Evolutionary conservation across 352 stramenopile genomes (phyloP).

Genomic region (Halophytophthora polymorphica): DNA sequence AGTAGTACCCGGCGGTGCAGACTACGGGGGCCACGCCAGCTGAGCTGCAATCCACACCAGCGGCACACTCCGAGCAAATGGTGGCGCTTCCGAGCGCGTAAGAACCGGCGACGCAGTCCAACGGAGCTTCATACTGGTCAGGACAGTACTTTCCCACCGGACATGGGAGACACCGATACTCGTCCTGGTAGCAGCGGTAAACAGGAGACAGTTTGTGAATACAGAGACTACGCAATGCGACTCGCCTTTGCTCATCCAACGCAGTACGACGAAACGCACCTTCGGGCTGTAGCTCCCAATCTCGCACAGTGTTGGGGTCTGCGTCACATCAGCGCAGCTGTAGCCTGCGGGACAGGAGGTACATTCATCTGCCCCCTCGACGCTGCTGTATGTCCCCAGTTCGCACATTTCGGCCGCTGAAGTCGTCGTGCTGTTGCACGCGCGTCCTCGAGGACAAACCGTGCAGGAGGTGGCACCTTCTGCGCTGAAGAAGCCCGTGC

Average conservation of each 20-base stretch:
- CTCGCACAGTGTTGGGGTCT: slow-evolving; percentile 33
- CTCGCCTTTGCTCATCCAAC: too few relatives aligned
- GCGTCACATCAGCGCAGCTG: slow-evolving; percentile 41
- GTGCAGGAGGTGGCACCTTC: slow-evolving; percentile 23
- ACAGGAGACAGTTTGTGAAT: slow-evolving; percentile 4
- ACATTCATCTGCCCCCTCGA: slow-evolving; percentile 17
- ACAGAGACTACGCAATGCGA: not conserved
- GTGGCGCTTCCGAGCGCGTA: slow-evolving; percentile 43
- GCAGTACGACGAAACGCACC: slow-evolving; percentile 12
- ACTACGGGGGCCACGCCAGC: slow-evolving; percentile 14
- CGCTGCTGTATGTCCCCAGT: slow-evolving; percentile 25
- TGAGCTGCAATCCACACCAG: slow-evolving; percentile 44
- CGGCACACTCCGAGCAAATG: slow-evolving; percentile 41
- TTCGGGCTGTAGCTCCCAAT: slow-evolving; percentile 45
- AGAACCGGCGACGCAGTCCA: slow-evolving; percentile 24
- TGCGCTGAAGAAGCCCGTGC: slow-evolving; percentile 20
- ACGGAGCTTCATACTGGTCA: slow-evolving; percentile 13
- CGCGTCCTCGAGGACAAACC: slow-evolving; percentile 29
- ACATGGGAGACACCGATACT: slow-evolving; percentile 35
- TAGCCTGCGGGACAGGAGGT: slow-evolving; percentile 53
- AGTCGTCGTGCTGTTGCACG: slow-evolving; percentile 24
- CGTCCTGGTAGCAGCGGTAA: slow-evolving; percentile 15
- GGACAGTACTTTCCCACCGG: slow-evolving; percentile 37
- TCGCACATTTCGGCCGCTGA: slow-evolving; percentile 20
- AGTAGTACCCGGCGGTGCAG: slow-evolving; percentile 31